Conservation (phyloP, 495 filamentous ascomycete species). For the Mycothermus thermophilus region DNA sequence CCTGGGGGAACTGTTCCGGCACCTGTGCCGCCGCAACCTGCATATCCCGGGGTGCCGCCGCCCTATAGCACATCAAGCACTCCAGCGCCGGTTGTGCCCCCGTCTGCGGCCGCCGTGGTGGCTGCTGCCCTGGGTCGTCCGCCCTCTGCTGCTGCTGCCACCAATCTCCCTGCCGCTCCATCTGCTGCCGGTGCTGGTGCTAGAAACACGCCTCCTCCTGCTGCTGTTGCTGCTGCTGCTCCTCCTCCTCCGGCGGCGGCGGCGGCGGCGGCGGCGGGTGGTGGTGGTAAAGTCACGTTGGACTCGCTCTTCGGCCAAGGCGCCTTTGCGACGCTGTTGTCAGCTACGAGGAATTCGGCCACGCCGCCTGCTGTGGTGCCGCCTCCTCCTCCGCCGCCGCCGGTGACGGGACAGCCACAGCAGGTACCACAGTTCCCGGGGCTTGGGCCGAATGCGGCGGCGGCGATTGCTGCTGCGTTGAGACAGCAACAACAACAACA, state of each 20-base stretch:
- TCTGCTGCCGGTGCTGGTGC: conserved; percentile 11
- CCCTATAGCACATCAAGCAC: conserved; percentile 12
- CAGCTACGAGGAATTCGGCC: too few species aligned
- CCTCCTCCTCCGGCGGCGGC: conserved; percentile 18
- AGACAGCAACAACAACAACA: too few species aligned
- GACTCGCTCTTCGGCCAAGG: conserved; percentile 40
- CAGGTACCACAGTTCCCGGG: conserved; percentile 13
- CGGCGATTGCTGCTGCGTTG: conserved; percentile 12
- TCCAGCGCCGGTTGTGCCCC: conserved; percentile 15
- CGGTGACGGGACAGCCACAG: background rate
- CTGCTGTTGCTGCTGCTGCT: conserved; percentile 17
- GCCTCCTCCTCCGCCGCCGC: background rate
- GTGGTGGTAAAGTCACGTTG: conserved; percentile 24
- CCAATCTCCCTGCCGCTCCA: conserved; percentile 17
- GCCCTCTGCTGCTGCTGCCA: conserved; percentile 13
- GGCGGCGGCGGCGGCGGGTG: conserved; percentile 12
- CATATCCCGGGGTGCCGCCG: too few species aligned
- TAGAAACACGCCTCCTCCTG: too few species aligned
- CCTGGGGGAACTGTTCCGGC: background rate
- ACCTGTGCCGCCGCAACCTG: background rate
- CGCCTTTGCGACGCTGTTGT: conserved; percentile 32
- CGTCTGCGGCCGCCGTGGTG: conserved; percentile 13
- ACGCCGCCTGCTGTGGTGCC: background rate
- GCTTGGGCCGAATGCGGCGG: conserved; percentile 19
- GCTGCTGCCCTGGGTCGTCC: conserved; percentile 12